Evolutionary conservation across 192 early-diverging fungal species (phyloP).

Genomic region (Mycoemilia scoparia): DNA sequence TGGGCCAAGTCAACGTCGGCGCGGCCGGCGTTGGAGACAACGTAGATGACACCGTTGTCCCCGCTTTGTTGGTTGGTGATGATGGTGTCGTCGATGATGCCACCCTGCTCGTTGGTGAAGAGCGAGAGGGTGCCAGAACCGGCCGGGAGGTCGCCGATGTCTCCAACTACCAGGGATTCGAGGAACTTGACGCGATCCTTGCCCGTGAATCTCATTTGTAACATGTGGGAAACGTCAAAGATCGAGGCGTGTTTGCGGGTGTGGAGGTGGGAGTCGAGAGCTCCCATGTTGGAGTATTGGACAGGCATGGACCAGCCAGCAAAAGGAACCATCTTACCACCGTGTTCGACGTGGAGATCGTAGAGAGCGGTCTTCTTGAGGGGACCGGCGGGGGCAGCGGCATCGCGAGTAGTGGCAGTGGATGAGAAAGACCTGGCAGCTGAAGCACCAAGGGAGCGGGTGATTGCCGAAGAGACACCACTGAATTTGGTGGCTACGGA

Average conservation of each 20-base stretch:
- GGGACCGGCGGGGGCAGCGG: conserved; percentile 3
- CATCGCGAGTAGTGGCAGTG: too few relatives aligned
- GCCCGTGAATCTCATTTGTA: conserved; percentile 79
- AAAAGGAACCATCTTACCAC: conserved; percentile 94
- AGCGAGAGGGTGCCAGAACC: conserved; percentile 73
- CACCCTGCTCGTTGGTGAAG: conserved; percentile 89
- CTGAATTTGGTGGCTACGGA: too few relatives aligned
- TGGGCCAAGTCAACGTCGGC: conserved; percentile 92
- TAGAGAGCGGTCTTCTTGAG: conserved; percentile 68
- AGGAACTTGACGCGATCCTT: conserved; percentile 75
- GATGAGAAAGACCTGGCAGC: too few relatives aligned
- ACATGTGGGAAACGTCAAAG: conserved; percentile 98
- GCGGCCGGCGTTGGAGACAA: conserved; percentile 92
- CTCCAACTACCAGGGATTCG: conserved; percentile 75
- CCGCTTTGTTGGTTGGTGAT: conserved; percentile 83
- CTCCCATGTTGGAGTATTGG: conserved; percentile 66
- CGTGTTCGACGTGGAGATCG: conserved; percentile 80
- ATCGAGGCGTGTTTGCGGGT: conserved; percentile 78
- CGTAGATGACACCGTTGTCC: conserved; percentile 51
- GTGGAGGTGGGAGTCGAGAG: conserved; percentile 75
- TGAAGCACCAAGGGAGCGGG: too few relatives aligned
- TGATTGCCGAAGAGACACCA: too few relatives aligned
- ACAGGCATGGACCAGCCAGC: conserved; percentile 97
- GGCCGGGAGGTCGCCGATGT: conserved; percentile 58
- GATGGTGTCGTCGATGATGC: conserved; percentile 96